Conservation (phyloP, 331 rosid genomes). For the Stylosanthes scabra region DNA sequence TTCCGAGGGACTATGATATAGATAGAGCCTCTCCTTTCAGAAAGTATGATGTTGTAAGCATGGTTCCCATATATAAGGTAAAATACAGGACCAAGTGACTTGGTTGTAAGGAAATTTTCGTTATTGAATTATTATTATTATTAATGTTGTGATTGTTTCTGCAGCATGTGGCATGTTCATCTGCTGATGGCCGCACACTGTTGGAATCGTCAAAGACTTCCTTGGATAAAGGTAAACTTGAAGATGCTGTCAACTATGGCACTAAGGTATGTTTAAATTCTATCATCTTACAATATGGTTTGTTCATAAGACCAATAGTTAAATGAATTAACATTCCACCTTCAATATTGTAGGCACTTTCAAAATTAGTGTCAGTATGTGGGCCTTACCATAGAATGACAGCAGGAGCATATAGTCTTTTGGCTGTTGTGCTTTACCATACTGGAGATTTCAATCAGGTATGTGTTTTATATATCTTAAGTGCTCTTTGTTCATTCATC, state of each 20-base stretch:
- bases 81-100: slow-evolving; percentile 10
- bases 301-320: slow-evolving; percentile 16
- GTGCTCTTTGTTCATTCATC: slow-evolving; percentile 34
- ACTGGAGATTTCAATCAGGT: slow-evolving; percentile 99
- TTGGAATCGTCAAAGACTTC: slow-evolving; percentile 98
- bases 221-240: slow-evolving; percentile 96
- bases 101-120: background rate
- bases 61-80: slow-evolving; percentile 98
- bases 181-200: slow-evolving; percentile 97
- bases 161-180: slow-evolving; percentile 97
- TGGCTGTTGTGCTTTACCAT: slow-evolving; percentile 96
- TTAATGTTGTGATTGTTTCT: slow-evolving; percentile 13
- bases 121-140: too few species aligned
- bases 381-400: slow-evolving; percentile 99
- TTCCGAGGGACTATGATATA: slow-evolving; percentile 91
- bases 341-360: slow-evolving; percentile 77
- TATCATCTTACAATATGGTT: slow-evolving; percentile 12
- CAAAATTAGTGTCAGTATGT: slow-evolving; percentile 91
- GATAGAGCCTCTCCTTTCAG: slow-evolving; percentile 72
- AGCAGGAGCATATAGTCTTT: slow-evolving; percentile 98
- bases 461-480: slow-evolving; percentile 25
- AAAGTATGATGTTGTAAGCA: slow-evolving; percentile 81
- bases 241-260: slow-evolving; percentile 97
- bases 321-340: slow-evolving; percentile 38
- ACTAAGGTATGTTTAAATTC: slow-evolving; percentile 70